Conservation (phyloP, 352 stramenopile genomes). For the Poterioochromonas sp. region DNA sequence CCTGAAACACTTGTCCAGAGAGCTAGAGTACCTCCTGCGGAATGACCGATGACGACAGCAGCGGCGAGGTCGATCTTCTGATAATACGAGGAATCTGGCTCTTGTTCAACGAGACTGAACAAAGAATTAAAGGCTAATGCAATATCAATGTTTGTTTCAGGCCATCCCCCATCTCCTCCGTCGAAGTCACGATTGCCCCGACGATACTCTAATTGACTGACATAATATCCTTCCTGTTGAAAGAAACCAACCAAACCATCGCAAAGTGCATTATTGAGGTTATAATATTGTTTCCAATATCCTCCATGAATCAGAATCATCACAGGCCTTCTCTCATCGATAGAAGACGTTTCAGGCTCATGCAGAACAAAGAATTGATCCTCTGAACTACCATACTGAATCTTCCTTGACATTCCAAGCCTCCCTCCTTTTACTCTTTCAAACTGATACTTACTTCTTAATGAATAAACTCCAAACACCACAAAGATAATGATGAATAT, state of each 20-base stretch:
- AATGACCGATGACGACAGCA: slow-evolving; percentile 1
- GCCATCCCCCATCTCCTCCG: slow-evolving; percentile 4
- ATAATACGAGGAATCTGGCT: not conserved
- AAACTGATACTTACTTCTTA: no score
- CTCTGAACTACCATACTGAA: no score
- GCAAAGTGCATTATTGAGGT: not conserved
- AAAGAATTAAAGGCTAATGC: not conserved
- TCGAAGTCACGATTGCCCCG: not conserved
- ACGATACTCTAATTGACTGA: slow-evolving; percentile 7
- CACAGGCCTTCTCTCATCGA: no score
- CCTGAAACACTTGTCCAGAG: not conserved
- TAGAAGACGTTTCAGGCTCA: no score
- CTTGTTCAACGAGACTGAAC: not conserved
- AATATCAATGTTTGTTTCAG: slow-evolving; percentile 20
- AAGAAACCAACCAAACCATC: not conserved
- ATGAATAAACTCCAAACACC: no score
- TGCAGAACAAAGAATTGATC: no score
- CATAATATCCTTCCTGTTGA: not conserved
- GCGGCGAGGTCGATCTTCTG: not conserved
- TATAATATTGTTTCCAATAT: slow-evolving; percentile 23
- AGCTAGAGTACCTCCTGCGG: slow-evolving; percentile 7
- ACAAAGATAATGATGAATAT: no score
- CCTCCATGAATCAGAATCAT: slow-evolving; percentile 20
- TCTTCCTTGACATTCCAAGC: no score
- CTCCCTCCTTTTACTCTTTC: no score